Base-by-base conservation (phyloP, 1,284 basidiomycete species). In the Schizophyllum commune region DNA sequence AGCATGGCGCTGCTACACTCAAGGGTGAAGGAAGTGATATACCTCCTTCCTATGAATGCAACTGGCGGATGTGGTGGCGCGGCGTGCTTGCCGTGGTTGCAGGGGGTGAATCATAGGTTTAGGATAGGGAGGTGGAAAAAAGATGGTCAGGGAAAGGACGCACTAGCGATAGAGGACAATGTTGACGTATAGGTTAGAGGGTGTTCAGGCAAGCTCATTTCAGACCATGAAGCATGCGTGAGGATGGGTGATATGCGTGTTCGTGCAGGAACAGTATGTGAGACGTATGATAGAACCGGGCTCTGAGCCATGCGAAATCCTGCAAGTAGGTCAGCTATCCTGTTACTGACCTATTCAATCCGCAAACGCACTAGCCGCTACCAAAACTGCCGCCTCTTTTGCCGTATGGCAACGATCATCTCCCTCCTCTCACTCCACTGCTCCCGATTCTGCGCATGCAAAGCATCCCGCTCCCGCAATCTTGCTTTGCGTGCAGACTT, bases 1-100 rank as follows among this genome's bases (percentile, higher is more conserved):
- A 84, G 86, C 65, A 98, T 98, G 96, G 92, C 94, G 1, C 75
- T 98, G 19, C 74, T 96, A 7, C 96, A 98, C 74, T 94, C 91
- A 1, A 83, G 96, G 20, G 92, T 96, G 59, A 87, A 90, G 66
- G 89, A 94, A 65, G 82, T 96, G 4, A 74, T 92, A 63, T 95
- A 88, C 69, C 70, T 95, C 21, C 70, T 83, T 39, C 83, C 90
- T 0, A 90, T 89, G 88, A 68, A 79, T 33, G 72, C 79, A 62
- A 90, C 88, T 0, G 92, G 92, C 47, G 92, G 91, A 0, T 91
- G 89, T 64, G 89, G 89, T 15, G 81, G 89, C 19, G 65, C 76
- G 21, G 76, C 82, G 15, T 92, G 91, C 65, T 75, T 95, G 1
- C 90, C 92, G 27, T 80, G 80, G 15, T 77, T 94, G 64, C 83